These are phyloP conservation scores for Angomonas desouzai DNA, from an alignment of 208 protist genomes.

Conservation along the genomic window DNA sequence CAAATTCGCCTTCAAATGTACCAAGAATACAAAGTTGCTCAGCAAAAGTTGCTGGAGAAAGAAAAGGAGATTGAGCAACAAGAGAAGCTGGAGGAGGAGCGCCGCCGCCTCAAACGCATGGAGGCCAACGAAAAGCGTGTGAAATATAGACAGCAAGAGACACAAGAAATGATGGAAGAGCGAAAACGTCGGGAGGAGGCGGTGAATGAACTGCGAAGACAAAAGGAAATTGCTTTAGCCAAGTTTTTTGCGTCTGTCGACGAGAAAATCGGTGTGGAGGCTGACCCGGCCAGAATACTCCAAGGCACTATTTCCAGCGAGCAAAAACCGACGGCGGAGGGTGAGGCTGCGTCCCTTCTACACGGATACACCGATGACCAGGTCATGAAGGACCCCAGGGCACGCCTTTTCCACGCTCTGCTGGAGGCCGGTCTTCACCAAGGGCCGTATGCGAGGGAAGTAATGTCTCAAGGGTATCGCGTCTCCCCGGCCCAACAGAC, in stretches of 20 bases:
- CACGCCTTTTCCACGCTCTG: slow-evolving; percentile 72
- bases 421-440: slow-evolving; percentile 73
- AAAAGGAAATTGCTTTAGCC: slow-evolving; percentile 54
- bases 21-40: slow-evolving; percentile 34
- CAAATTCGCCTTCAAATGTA: slow-evolving; percentile 56
- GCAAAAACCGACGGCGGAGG: background rate
- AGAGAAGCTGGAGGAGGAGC: slow-evolving; percentile 30
- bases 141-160: slow-evolving; percentile 38
- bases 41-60: slow-evolving; percentile 31
- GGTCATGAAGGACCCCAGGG: slow-evolving; percentile 79
- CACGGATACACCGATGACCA: slow-evolving; percentile 70
- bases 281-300: slow-evolving; percentile 51
- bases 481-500: slow-evolving; percentile 61
- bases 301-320: slow-evolving; percentile 55
- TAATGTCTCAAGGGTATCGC: slow-evolving; percentile 48
- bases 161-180: slow-evolving; percentile 31
- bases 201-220: slow-evolving; percentile 29
- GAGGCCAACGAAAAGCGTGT: slow-evolving; percentile 55
- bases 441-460: slow-evolving; percentile 69
- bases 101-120: slow-evolving; percentile 31
- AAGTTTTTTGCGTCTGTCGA: slow-evolving; percentile 71
- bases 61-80: slow-evolving; percentile 34
- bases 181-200: slow-evolving; percentile 34
- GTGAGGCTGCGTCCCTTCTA: background rate
- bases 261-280: slow-evolving; percentile 50